These are phyloP conservation scores for Diplocarpon mali DNA, from an alignment of 2,329 filamentous ascomycete genomes.

Conservation along the genomic window DNA sequence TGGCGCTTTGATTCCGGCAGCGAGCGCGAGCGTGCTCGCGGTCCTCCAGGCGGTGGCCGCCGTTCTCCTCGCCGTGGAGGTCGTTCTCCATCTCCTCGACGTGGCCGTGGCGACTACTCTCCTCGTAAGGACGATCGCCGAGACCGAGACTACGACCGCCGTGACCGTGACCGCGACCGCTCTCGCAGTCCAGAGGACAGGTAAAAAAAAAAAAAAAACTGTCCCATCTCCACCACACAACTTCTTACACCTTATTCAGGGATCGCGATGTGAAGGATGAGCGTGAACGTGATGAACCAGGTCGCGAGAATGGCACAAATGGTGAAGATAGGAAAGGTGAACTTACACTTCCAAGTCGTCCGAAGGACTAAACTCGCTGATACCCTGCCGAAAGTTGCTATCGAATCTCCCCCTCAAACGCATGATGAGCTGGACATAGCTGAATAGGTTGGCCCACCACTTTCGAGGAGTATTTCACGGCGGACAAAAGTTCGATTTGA, in stretches of 20 bases:
- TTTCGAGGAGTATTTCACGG: slow-evolving; percentile 14
- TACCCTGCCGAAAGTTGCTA: slow-evolving; percentile 32
- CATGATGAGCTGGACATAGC: slow-evolving; percentile 96
- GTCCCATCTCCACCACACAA: background rate
- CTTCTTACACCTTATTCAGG: slow-evolving; percentile 17
- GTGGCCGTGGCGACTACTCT: slow-evolving; percentile 64
- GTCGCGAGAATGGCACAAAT: slow-evolving; percentile 67
- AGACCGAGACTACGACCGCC: slow-evolving; percentile 64
- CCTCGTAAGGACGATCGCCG: slow-evolving; percentile 82
- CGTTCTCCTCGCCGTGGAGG: slow-evolving; percentile 53
- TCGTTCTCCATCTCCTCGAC: slow-evolving; percentile 69
- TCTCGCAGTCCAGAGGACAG: slow-evolving; percentile 59
- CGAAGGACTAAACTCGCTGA: slow-evolving; percentile 19
- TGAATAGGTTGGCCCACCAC: slow-evolving; percentile 37
- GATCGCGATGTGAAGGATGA: slow-evolving; percentile 40
- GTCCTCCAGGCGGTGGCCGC: slow-evolving; percentile 21
- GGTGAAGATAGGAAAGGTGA: slow-evolving; percentile 86
- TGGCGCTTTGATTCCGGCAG: slow-evolving; percentile 96
- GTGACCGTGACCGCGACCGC: slow-evolving; percentile 61
- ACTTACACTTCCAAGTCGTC: slow-evolving; percentile 19
- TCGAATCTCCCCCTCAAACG: slow-evolving; percentile 60
- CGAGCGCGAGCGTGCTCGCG: slow-evolving; percentile 52
- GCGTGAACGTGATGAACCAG: slow-evolving; percentile 52
- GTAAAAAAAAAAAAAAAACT: slow-evolving; percentile 37
- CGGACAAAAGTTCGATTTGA: slow-evolving; percentile 17